Conservation (phyloP, 208 protist genomes). For the Herpetomonas samuelpessoai region DNA sequence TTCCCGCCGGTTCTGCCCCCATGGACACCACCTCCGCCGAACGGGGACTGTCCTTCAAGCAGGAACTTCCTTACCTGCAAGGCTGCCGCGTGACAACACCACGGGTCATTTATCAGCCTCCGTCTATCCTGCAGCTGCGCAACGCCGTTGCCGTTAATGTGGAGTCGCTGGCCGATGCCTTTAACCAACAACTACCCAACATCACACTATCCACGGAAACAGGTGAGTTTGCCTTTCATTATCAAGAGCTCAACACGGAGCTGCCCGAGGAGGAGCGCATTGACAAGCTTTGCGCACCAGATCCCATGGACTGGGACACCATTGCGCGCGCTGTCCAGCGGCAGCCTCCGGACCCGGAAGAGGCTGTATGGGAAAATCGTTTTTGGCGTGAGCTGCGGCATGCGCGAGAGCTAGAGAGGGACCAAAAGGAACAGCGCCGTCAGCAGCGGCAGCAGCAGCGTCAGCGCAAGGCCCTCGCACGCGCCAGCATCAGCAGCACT, state of each 20-base stretch:
- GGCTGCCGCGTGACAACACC: conserved; percentile 19
- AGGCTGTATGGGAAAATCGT: conserved; percentile 1
- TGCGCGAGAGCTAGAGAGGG: background rate
- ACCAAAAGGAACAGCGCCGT: background rate
- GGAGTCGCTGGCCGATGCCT: conserved; percentile 15
- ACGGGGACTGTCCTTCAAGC: background rate
- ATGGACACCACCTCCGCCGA: background rate
- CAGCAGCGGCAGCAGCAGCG: conserved; percentile 1
- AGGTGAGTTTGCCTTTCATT: conserved; percentile 14
- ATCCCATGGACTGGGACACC: conserved; percentile 49
- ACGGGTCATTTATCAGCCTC: conserved; percentile 55
- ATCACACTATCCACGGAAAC: conserved; percentile 39
- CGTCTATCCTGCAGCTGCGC: conserved; percentile 42
- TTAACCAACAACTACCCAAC: conserved; percentile 33
- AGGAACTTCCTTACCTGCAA: conserved; percentile 40
- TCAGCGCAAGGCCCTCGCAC: background rate
- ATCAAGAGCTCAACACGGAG: conserved; percentile 3
- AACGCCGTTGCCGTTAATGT: conserved; percentile 38
- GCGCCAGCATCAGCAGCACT: conserved; percentile 3
- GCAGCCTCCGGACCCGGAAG: conserved; percentile 3
- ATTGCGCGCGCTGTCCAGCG: conserved; percentile 34
- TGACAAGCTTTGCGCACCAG: conserved; percentile 23
- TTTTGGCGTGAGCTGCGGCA: background rate
- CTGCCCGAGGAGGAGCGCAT: conserved; percentile 5
- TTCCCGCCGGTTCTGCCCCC: background rate